Conservation (phyloP, 2,329 filamentous ascomycete species). For the Pseudogymnoascus sp. region DNA sequence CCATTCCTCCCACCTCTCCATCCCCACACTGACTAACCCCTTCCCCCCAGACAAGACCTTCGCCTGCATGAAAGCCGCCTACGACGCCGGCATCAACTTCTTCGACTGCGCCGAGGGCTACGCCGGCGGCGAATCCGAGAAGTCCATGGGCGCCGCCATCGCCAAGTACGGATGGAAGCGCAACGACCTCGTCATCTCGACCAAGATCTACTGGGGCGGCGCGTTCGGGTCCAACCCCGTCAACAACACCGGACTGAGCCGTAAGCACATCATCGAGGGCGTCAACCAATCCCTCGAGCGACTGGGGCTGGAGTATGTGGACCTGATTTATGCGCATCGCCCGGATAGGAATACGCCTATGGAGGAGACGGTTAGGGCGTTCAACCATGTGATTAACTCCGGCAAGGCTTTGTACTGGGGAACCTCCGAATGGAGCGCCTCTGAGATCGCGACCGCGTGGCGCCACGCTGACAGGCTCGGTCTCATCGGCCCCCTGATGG, state of each 20-base stretch:
- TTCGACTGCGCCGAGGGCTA: conserved; percentile 51
- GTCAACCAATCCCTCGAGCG: conserved; percentile 50
- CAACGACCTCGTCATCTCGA: conserved; percentile 49
- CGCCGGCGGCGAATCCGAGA: conserved; percentile 43
- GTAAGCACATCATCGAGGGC: conserved; percentile 64
- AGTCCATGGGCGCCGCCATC: conserved; percentile 47
- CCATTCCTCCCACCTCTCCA: not conserved
- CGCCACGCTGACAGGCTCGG: conserved; percentile 51
- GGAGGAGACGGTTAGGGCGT: conserved; percentile 61
- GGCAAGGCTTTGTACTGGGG: conserved; percentile 66
- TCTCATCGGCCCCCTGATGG: conserved; percentile 55
- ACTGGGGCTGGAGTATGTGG: conserved; percentile 49
- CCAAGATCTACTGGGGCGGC: conserved; percentile 58
- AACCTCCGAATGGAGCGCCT: conserved; percentile 59
- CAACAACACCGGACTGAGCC: conserved; percentile 59
- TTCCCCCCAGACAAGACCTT: conserved; percentile 45
- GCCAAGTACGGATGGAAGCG: conserved; percentile 49
- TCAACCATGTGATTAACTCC: conserved; percentile 60
- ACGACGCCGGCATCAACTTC: conserved; percentile 49
- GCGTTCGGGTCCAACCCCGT: conserved; percentile 52
- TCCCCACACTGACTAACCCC: not conserved
- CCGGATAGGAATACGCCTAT: conserved; percentile 61
- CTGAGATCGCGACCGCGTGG: conserved; percentile 57
- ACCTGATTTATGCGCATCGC: conserved; percentile 61
- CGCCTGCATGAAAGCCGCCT: conserved; percentile 52